Evolutionary conservation across 306 rosid species (phyloP), one percentile per base, ranked within the genome.

Genomic region (Pueraria montana): DNA sequence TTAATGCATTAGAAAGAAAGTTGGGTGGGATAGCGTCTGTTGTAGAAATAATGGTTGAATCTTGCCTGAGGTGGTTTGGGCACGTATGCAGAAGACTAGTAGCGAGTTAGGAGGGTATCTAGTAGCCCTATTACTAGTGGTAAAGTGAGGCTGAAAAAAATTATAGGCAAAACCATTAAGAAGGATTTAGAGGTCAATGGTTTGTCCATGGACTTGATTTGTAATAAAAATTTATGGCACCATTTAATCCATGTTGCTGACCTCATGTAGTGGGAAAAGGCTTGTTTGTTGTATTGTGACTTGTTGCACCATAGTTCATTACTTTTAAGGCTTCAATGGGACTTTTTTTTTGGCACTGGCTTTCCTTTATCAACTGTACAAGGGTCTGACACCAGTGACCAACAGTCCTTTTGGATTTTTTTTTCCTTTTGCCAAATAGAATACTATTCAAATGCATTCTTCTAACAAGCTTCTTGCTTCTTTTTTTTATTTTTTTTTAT

Each of bases 301-400:
- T 34, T 32, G 24, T 18, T n/a, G 12, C 38, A 5, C 62, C 20
- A 45, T 43, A 26, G 45, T 61, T 61, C 45, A 1, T 61, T 59
- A 32, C 53, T 10, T 23, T 69, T 53, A 38, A 40, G 4, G 36
- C 59, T 68, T 42, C 62, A 26, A 32, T 69, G 56, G 26, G 17
- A 10, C 50, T 20, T 36, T 66, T 36, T 66, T 23, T 78, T 75
- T 78, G 30, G 43, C 43, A 36, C 2, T 49, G 76, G 11, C 50
- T 78, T 78, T 67, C 49, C 53, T 40, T 16, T 50, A 50, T 23
- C 17, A 12, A 78, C 63, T 20, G 14, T 21, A 21, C 30, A 10
- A 13, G 6, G 43, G 77, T 68, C 34, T 20, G 73, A 68, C 11
- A 17, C 46, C 21, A 34, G 24, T 8, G 71, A 65, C 14, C 71